Percentiles rank a stretch among this genome's conserved stretches.
phyloP scores from a whole-genome alignment of 306 rosid species.

The Cicer pinnatifidum region DNA sequence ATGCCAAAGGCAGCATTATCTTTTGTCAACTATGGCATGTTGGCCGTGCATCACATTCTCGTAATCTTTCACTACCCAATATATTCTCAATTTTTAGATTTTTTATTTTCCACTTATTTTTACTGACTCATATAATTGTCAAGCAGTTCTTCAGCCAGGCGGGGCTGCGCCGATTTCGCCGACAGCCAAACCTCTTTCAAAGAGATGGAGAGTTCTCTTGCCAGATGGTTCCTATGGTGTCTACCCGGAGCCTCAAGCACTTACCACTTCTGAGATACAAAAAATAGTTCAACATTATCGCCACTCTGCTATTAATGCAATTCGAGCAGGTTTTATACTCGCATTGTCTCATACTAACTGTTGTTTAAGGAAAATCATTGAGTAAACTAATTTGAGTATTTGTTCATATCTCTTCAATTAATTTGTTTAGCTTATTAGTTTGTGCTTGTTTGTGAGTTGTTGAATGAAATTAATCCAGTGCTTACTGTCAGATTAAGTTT shows the following conservation, averaged over 20 bases:
- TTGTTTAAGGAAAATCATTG: no score
- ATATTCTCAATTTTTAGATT: no score
- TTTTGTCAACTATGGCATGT: conserved; percentile 98
- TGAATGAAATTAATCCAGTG: neutral
- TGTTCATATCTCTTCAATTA: neutral
- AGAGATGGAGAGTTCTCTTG: conserved; percentile 72
- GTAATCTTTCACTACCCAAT: no score
- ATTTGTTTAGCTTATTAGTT: neutral
- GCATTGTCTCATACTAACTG: no score
- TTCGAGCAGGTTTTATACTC: conserved; percentile 67
- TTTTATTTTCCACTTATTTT: neutral
- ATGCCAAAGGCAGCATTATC: conserved; percentile 74
- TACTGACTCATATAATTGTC: conserved; percentile 1
- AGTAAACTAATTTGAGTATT: no score
- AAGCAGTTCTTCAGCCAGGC: conserved; percentile 76
- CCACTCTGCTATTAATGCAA: conserved; percentile 51
- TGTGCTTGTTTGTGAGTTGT: neutral
- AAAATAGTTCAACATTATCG: conserved; percentile 79
- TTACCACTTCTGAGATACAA: conserved; percentile 58
- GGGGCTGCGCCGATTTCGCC: conserved; percentile 80
- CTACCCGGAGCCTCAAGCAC: conserved; percentile 67
- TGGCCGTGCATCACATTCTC: conserved; percentile 83
- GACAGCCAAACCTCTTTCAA: conserved; percentile 63
- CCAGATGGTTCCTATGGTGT: conserved; percentile 80
- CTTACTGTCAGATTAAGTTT: no score